Evolutionary conservation across 2,329 filamentous ascomycete species (phyloP).

Genomic region (Trichoderma sp.): DNA sequence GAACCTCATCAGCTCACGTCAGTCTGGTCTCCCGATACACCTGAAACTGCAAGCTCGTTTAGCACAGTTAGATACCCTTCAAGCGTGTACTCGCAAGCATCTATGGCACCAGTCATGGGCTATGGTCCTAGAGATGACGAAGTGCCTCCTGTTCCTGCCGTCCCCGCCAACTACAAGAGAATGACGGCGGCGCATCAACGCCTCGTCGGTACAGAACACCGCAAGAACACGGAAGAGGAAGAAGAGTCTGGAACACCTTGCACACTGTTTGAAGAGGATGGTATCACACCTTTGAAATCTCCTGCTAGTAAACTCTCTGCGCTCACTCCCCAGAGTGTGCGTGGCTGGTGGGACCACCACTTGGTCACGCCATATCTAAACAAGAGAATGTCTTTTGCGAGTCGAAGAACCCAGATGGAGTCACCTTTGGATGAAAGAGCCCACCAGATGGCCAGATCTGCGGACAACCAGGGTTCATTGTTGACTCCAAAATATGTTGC

Average conservation of each 20-base stretch:
- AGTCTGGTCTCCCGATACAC: slow-evolving; percentile 64
- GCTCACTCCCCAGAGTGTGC: slow-evolving; percentile 51
- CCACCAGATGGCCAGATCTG: not conserved
- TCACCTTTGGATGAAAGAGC: slow-evolving; percentile 32
- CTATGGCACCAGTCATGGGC: slow-evolving; percentile 35
- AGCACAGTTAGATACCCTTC: slow-evolving; percentile 50
- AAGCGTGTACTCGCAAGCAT: slow-evolving; percentile 63
- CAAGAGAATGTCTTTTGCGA: slow-evolving; percentile 46
- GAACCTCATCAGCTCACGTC: slow-evolving; percentile 43
- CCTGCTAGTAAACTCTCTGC: slow-evolving; percentile 40
- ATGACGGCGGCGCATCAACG: slow-evolving; percentile 35
- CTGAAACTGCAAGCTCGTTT: slow-evolving; percentile 49
- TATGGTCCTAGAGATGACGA: slow-evolving; percentile 29
- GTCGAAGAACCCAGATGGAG: slow-evolving; percentile 37
- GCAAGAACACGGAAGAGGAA: slow-evolving; percentile 41
- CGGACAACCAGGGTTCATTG: not conserved
- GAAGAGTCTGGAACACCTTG: slow-evolving; percentile 58
- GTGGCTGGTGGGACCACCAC: slow-evolving; percentile 75
- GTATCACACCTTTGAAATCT: slow-evolving; percentile 44
- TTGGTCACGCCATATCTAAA: slow-evolving; percentile 69
- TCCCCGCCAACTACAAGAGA: slow-evolving; percentile 50
- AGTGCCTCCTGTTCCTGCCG: slow-evolving; percentile 61
- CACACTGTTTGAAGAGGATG: slow-evolving; percentile 72
- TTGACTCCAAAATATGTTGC: not conserved
- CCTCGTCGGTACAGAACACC: slow-evolving; percentile 40